These are phyloP conservation scores for Coelastrella sp. DNA, from an alignment of 139 green algal species.

Conservation along the genomic window DNA sequence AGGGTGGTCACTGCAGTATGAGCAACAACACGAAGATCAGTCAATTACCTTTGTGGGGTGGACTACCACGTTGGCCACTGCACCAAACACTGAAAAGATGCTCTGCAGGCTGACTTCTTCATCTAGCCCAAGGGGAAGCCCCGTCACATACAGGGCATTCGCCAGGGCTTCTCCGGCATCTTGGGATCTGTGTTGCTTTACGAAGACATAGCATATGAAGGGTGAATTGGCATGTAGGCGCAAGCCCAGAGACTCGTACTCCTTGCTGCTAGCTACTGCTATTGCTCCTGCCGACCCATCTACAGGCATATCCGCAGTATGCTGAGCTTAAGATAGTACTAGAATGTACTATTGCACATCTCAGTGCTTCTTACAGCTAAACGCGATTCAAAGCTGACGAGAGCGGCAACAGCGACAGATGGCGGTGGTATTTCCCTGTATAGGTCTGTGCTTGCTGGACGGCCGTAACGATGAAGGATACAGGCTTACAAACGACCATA, in stretches of 20 bases:
- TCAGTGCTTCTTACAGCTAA: too few species aligned
- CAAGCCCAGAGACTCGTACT: slow-evolving; percentile 35
- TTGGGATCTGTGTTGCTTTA: slow-evolving; percentile 24
- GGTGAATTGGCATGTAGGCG: slow-evolving; percentile 2
- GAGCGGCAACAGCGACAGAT: too few species aligned
- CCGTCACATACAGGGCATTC: slow-evolving; percentile 66
- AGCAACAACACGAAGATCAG: not conserved
- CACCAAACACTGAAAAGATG: slow-evolving; percentile 72
- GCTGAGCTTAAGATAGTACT: too few species aligned
- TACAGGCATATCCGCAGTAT: too few species aligned
- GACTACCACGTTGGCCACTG: slow-evolving; percentile 64
- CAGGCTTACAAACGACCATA: too few species aligned
- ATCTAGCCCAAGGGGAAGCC: slow-evolving; percentile 58
- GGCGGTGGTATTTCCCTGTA: too few species aligned
- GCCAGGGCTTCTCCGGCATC: not conserved
- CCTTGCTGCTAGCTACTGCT: slow-evolving; percentile 2
- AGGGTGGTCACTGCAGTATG: too few species aligned
- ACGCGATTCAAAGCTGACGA: too few species aligned
- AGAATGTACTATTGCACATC: too few species aligned
- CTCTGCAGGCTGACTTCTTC: slow-evolving; percentile 58
- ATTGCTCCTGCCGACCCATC: slow-evolving; percentile 24
- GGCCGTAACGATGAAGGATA: too few species aligned
- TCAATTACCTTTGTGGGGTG: slow-evolving; percentile 62
- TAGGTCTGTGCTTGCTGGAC: too few species aligned
- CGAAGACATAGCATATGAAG: slow-evolving; percentile 33